These are phyloP conservation scores for Thermothielavioides terrestris DNA, from an alignment of 495 filamentous ascomycete species.

Conservation along the genomic window DNA sequence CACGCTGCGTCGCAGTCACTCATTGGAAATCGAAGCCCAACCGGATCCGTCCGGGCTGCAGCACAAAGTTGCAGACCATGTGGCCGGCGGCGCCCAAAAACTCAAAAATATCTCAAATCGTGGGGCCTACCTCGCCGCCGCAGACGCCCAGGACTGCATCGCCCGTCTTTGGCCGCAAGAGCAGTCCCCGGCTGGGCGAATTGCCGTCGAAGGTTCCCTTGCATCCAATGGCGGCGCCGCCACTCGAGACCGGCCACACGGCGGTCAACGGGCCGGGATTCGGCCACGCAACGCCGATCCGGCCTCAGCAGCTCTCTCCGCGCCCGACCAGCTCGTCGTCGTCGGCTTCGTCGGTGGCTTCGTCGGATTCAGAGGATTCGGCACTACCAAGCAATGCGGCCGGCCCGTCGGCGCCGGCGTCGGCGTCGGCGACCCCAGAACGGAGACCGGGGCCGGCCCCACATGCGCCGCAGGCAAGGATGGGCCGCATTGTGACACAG, in stretches of 20 bases:
- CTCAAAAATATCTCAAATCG: slow-evolving; percentile 36
- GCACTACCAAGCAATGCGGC: slow-evolving; percentile 20
- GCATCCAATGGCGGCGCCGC: slow-evolving; percentile 27
- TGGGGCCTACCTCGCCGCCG: slow-evolving; percentile 46
- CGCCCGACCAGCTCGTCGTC: slow-evolving; percentile 38
- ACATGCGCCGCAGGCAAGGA: slow-evolving; percentile 19
- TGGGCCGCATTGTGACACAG: slow-evolving; percentile 27
- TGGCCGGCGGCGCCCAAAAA: slow-evolving; percentile 42
- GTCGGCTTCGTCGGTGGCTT: slow-evolving; percentile 14
- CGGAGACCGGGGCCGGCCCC: slow-evolving; percentile 16
- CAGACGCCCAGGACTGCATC: slow-evolving; percentile 41
- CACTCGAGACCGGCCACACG: slow-evolving; percentile 27
- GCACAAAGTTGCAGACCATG: slow-evolving; percentile 27
- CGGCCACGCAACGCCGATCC: slow-evolving; percentile 29
- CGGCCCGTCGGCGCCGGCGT: slow-evolving; percentile 26
- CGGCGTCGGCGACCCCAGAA: slow-evolving; percentile 29
- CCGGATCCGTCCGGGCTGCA: slow-evolving; percentile 6
- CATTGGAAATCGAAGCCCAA: slow-evolving; percentile 1
- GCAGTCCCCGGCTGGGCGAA: slow-evolving; percentile 17
- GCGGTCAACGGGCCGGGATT: slow-evolving; percentile 35
- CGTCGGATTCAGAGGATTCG: slow-evolving; percentile 25
- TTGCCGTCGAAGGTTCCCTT: slow-evolving; percentile 21
- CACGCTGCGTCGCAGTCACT: slow-evolving; percentile 1
- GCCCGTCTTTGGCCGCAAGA: slow-evolving; percentile 33
- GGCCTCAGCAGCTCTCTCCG: slow-evolving; percentile 43